A percentile compares a stretch with the other conserved stretches of the same genome.
These are phyloP conservation scores for Daldinia sp. DNA, from an alignment of 2,329 filamentous ascomycete species.

Conservation along the genomic window DNA sequence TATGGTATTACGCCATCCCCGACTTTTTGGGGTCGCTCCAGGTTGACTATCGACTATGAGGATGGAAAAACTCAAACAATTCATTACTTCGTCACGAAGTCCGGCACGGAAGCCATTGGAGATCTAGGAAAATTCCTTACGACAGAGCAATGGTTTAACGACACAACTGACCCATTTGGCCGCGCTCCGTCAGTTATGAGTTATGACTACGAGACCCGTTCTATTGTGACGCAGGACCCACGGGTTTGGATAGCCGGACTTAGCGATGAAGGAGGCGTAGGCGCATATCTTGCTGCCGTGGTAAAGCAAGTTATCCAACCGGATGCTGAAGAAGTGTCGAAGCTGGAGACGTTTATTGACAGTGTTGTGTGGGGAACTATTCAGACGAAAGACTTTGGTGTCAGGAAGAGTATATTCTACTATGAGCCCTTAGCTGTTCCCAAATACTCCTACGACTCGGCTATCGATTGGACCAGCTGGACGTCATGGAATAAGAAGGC, in stretches of 20 bases:
- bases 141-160: conserved; percentile 64
- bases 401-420: conserved; percentile 69
- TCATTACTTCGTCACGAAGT: conserved; percentile 68
- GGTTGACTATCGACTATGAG: conserved; percentile 61
- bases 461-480: conserved; percentile 63
- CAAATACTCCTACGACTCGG: conserved; percentile 58
- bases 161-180: conserved; percentile 65
- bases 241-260: conserved; percentile 71
- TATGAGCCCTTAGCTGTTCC: conserved; percentile 62
- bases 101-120: conserved; percentile 57
- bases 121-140: conserved; percentile 67
- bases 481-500: conserved; percentile 63
- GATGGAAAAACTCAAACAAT: conserved; percentile 64
- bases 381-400: conserved; percentile 60
- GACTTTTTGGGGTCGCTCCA: conserved; percentile 62
- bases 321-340: conserved; percentile 60
- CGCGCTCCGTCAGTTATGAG: conserved; percentile 67
- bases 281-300: conserved; percentile 65
- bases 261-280: conserved; percentile 70
- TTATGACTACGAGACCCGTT: conserved; percentile 64
- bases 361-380: conserved; percentile 63
- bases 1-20: conserved; percentile 60
- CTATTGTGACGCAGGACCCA: conserved; percentile 59
- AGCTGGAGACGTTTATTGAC: conserved; percentile 67
- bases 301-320: conserved; percentile 68